A percentile compares a stretch with the other conserved stretches of the same genome.
These are phyloP conservation scores for Phytomonas serpens DNA, from an alignment of 208 protist genomes.

Conservation along the genomic window DNA sequence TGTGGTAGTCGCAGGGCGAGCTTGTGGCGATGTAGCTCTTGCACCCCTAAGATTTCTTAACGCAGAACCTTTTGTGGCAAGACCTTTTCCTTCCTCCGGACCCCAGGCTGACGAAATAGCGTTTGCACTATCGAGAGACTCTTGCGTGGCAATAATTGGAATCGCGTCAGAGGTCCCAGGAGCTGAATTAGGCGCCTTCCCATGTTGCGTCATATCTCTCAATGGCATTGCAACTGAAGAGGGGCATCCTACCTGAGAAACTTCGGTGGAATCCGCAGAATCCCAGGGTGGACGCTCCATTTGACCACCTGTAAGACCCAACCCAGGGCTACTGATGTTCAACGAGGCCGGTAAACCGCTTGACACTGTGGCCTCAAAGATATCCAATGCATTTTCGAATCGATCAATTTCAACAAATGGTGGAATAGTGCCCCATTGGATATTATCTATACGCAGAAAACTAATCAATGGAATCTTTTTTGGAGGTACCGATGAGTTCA, in stretches of 20 bases:
- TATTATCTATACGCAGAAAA: conserved; percentile 34
- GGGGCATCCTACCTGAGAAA: background rate
- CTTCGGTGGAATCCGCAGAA: background rate
- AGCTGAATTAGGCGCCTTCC: background rate
- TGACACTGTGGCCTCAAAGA: background rate
- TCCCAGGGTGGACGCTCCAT: background rate
- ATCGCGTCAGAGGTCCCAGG: background rate
- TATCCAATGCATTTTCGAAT: conserved; percentile 39
- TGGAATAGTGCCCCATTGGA: conserved; percentile 66
- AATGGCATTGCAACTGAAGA: background rate
- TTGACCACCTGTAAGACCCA: background rate
- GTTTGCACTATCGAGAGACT: background rate
- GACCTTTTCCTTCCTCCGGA: background rate
- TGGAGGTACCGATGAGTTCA: background rate
- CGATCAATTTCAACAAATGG: conserved; percentile 64
- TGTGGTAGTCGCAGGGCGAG: background rate
- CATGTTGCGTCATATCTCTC: background rate
- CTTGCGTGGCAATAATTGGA: background rate
- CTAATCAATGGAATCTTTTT: conserved; percentile 24
- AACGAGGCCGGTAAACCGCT: background rate
- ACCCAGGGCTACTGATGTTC: background rate
- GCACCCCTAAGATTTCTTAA: background rate
- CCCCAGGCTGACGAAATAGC: background rate
- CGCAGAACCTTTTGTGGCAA: background rate
- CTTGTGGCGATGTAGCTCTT: background rate